These are phyloP conservation scores for Acorus calamus DNA, from an alignment of 106 monocot genomes.

Conservation along the genomic window DNA sequence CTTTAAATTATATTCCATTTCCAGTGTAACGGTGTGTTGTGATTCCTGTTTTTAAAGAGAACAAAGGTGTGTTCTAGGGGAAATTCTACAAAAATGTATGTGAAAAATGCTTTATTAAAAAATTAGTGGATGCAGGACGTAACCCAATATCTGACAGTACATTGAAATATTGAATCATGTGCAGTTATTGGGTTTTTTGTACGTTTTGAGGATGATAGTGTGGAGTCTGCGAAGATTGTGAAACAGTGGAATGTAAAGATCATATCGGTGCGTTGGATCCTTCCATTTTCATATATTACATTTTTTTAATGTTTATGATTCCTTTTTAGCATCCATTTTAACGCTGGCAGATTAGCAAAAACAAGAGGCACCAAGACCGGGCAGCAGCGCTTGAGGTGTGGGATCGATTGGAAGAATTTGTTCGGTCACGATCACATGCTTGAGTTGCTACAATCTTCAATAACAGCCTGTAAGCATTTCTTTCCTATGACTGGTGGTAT, in stretches of 20 bases:
- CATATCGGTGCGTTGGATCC: conserved; percentile 43
- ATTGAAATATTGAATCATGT: conserved; percentile 1
- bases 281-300: not conserved
- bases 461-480: too few relatives aligned
- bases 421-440: conserved; percentile 70
- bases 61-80: too few relatives aligned
- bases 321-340: not conserved
- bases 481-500: too few relatives aligned
- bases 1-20: too few relatives aligned
- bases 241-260: conserved; percentile 99
- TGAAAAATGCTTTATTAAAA: too few relatives aligned
- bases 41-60: too few relatives aligned
- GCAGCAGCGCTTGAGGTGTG: conserved; percentile 96
- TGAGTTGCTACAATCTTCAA: conserved; percentile 10
- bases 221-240: conserved; percentile 87
- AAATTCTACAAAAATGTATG: too few relatives aligned
- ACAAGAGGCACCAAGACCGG: conserved; percentile 96
- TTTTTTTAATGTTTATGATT: not conserved
- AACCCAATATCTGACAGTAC: too few relatives aligned
- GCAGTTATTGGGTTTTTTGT: conserved; percentile 90
- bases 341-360: conserved; percentile 80
- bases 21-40: too few relatives aligned
- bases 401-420: conserved; percentile 84
- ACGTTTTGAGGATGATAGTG: conserved; percentile 96
- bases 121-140: too few relatives aligned